Percentiles rank a stretch among this genome's conserved stretches.
These are phyloP conservation scores for Peterozyma toletana DNA, from an alignment of 805 yeast species.

Conservation along the genomic window DNA sequence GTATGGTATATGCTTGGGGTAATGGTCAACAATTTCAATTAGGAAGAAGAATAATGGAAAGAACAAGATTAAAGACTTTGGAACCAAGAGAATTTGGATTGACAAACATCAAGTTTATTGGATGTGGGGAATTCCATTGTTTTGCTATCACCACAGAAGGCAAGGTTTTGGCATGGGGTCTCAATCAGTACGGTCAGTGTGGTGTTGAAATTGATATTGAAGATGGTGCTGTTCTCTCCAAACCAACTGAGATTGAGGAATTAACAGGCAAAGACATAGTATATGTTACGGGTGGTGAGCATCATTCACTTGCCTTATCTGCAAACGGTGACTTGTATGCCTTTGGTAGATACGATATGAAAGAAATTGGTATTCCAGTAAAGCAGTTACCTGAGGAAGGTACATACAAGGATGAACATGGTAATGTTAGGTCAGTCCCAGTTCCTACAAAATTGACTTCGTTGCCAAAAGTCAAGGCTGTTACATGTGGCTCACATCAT, in stretches of 20 bases:
- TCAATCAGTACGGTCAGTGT: slow-evolving; percentile 96
- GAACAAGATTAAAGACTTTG: slow-evolving; percentile 63
- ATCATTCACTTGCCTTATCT: slow-evolving; percentile 77
- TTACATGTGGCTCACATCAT: slow-evolving; percentile 90
- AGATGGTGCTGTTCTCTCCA: slow-evolving; percentile 76
- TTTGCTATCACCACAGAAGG: slow-evolving; percentile 80
- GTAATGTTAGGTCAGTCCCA: slow-evolving; percentile 79
- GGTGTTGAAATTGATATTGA: slow-evolving; percentile 73
- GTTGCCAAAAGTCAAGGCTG: slow-evolving; percentile 47
- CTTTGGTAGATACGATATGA: slow-evolving; percentile 93
- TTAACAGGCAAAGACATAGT: slow-evolving; percentile 53
- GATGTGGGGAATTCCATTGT: slow-evolving; percentile 93
- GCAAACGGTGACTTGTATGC: slow-evolving; percentile 66
- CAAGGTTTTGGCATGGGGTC: slow-evolving; percentile 83
- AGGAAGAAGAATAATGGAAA: slow-evolving; percentile 79
- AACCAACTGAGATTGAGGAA: slow-evolving; percentile 67
- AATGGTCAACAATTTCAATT: slow-evolving; percentile 90
- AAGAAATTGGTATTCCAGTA: slow-evolving; percentile 76
- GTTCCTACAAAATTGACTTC: slow-evolving; percentile 63
- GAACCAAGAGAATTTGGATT: slow-evolving; percentile 83
- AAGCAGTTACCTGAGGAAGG: slow-evolving; percentile 57
- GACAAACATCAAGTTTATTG: slow-evolving; percentile 68
- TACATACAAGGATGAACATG: slow-evolving; percentile 72
- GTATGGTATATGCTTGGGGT: slow-evolving; percentile 95
- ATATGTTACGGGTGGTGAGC: slow-evolving; percentile 87